Evolutionary conservation across 2,329 filamentous ascomycete species (phyloP), one percentile per base, ranked within the genome.

Genomic region (Botrytis aclada): DNA sequence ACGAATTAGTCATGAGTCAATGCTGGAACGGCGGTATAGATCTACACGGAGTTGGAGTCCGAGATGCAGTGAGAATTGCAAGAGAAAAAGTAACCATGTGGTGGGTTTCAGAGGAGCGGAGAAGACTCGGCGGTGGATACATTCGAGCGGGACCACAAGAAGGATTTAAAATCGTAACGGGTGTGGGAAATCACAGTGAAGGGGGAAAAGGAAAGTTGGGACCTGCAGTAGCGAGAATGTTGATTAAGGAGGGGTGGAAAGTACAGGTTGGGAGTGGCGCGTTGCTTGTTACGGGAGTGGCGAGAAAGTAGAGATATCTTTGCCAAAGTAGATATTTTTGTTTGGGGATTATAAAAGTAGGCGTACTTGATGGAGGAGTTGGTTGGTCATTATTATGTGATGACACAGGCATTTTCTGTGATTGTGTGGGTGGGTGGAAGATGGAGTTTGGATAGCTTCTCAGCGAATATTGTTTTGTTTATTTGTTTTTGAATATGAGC

Each of bases 191-290:
- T 71, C 95, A 98, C 82, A 96, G 90, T 78, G 87, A 89, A 64
- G 90, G 92, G 70, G 94, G 94, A 0, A 90, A 88, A 72, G 93
- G 92, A 2, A 90, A 89, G 77, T 81, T 98, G 74, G 91, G 94
- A 8, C 91, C 92, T 72, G 92, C 92, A 25, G 94, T 98, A n/a
- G 90, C 88, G 64, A 90, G 89, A 79, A 90, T 90, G 79, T 84
- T 98, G 60, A 86, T 90, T 56, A 86, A 88, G 62, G 93, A 95
- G 74, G 94, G 94, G 0, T 98, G 95, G 95, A 94, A 88, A 80
- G 85, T 96, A 47, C 88, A 94, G 80, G 86, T 92, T 62, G 87
- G 89, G 61, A 90, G 88, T 41, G 95, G 94, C 0, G 87, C 88
- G 54, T 87, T 95, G 78, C 83, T 90, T 67, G 88, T 98, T 25